Base-by-base conservation (phyloP, 2,329 filamentous ascomycete species). In the Fusarium sp. region DNA sequence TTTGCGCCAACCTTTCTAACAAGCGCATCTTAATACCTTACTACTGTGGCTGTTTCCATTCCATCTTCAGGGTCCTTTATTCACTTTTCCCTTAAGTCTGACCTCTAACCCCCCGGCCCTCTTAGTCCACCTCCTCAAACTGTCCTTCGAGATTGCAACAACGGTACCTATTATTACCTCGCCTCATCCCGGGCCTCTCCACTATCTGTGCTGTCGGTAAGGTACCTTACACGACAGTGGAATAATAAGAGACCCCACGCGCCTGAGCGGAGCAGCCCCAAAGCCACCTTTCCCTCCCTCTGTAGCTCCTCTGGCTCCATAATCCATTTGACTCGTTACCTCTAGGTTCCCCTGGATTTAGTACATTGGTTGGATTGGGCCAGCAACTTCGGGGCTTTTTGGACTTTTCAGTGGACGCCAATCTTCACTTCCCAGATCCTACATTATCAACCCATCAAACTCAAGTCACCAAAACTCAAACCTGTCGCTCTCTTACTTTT, bases 241-340 rank as follows among this genome's bases (percentile, higher is more conserved):
- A 50, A 54, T 56, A 50, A 54, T 56, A 63, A 52, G 40, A 57
- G 47, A 73, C 71, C 71, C 71, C 69, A 73, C 71, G 69, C 69
- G 71, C 71, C 71, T 50, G 56, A 73, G 62, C 69, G 67, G 62
- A 60, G 68, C 57, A 70, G 56, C 58, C 64, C 61, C 35, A 37
- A 37, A 73, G 66, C 71, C 71, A 72, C 70, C 69, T 71, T 67
- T 62, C 64, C 59, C 55, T 52, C 58, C 46, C 57, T 44, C 59
- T 46, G 53, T 61, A 70, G 61, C 67, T 30, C 27, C 10, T 30
- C 27, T 30, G 27, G 27, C 27, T 67, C 58, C 64, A 68, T 62
- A 32, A 19, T 33, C 32, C 44, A 39, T 59, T 71, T 57, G 37
- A 62, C 43, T 60, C 22, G 54, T 62, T 54, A 22, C 22, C 22